Conservation (phyloP, 495 filamentous ascomycete genomes). For the Hypoxylon fuscum region DNA sequence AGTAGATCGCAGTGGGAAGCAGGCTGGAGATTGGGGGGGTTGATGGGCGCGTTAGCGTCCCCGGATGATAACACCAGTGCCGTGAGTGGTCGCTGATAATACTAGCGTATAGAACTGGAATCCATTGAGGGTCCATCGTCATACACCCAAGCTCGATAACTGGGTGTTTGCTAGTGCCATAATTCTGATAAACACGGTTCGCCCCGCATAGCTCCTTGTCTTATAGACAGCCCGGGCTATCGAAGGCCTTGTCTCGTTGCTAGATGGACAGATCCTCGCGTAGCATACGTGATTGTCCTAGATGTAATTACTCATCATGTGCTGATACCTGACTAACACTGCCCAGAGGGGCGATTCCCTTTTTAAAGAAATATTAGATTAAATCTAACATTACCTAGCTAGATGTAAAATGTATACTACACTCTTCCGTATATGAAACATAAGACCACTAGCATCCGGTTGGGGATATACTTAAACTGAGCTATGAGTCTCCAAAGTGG, state of each 20-base stretch:
- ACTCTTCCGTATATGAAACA: too few species aligned
- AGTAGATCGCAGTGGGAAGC: slow-evolving; percentile 3
- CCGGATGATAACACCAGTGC: slow-evolving; percentile 35
- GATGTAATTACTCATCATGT: slow-evolving; percentile 27
- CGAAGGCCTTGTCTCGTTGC: slow-evolving; percentile 9
- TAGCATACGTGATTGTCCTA: slow-evolving; percentile 1
- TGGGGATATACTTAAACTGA: too few species aligned
- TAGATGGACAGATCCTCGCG: slow-evolving; percentile 7
- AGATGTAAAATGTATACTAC: too few species aligned
- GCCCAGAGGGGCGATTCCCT: background rate
- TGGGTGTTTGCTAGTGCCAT: slow-evolving; percentile 20
- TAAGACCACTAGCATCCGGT: too few species aligned
- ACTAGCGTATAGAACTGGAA: slow-evolving; percentile 39
- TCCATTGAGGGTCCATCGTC: slow-evolving; percentile 29
- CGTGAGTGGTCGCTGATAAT: slow-evolving; percentile 42
- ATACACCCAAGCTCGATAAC: slow-evolving; percentile 13
- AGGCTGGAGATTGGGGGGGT: slow-evolving; percentile 28
- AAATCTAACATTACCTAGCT: too few species aligned
- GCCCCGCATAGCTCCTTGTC: slow-evolving; percentile 25
- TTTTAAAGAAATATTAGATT: too few species aligned
- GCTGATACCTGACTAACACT: slow-evolving; percentile 27
- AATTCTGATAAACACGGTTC: slow-evolving; percentile 21
- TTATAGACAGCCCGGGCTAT: background rate
- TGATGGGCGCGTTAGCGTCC: slow-evolving; percentile 16
- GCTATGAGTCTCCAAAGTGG: too few species aligned